phyloP scores from a whole-genome alignment of 1,139 yeast species.

The Scheffersomyces lignicola region DNA sequence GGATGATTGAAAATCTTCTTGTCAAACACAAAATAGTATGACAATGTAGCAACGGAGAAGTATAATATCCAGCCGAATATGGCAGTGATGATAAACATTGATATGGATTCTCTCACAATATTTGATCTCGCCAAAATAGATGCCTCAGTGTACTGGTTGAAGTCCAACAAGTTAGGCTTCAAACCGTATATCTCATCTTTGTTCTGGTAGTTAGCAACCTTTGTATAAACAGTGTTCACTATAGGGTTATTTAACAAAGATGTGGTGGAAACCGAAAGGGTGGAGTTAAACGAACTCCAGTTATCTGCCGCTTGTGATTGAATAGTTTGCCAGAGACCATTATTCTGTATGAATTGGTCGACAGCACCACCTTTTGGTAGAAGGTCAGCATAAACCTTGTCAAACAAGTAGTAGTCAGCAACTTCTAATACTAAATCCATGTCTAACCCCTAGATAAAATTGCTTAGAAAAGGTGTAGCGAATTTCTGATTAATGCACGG shows the following conservation, averaged over 20 bases:
- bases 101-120: conserved; percentile 64
- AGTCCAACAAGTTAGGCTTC: conserved; percentile 35
- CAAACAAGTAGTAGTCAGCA: conserved; percentile 70
- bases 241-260: conserved; percentile 11
- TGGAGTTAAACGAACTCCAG: conserved; percentile 1
- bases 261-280: background rate
- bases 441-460: too few species aligned
- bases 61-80: conserved; percentile 85
- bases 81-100: conserved; percentile 71
- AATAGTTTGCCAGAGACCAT: too few species aligned
- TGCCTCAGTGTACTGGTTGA: conserved; percentile 53
- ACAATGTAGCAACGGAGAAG: conserved; percentile 69
- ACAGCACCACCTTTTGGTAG: conserved; percentile 37
- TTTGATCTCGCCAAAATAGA: conserved; percentile 74
- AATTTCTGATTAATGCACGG: background rate
- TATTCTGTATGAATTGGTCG: conserved; percentile 13
- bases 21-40: conserved; percentile 80
- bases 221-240: conserved; percentile 17
- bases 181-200: conserved; percentile 41
- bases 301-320: background rate
- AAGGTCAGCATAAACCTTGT: conserved; percentile 61
- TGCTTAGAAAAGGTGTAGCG: background rate
- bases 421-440: conserved; percentile 93
- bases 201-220: conserved; percentile 28
- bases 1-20: conserved; percentile 92